Evolutionary conservation across 2,329 filamentous ascomycete genomes (phyloP), one percentile per base, ranked within the genome.

Genomic region (Penicillium polonicum): DNA sequence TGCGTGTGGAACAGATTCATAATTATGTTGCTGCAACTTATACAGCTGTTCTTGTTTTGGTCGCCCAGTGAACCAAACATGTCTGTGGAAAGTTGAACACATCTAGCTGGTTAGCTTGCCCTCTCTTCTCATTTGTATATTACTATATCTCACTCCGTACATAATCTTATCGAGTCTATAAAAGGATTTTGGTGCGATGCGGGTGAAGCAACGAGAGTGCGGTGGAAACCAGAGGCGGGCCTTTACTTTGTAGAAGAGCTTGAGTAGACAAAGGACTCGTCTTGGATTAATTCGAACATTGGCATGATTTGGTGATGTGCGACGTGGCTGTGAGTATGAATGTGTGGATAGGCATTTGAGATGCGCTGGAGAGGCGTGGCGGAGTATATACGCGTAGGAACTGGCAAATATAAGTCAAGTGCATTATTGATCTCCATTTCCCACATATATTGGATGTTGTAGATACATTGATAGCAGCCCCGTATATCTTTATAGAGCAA

Each of bases 1-100:
- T 66, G 31, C 59, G 51, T 19, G 31, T 66, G 41, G 62, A 66
- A 31, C 48, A 58, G 31, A 52, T 66, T 46, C 62, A 67, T 43
- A 44, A 55, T 39, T 65, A 65, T 46, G 46, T 55, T 33, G 56
- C 59, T 15, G 51, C 59, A 13, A 62, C 56, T 9, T 60, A 64
- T 41, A 64, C 64, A 2, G 54, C 64, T 10, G 36, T 65, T 33
- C 19, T 64, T 15, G 62, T 65, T 12, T 21, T 67, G 45, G 51
- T 35, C 2, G 38, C 52, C n/a, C 55, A 65, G 35, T 61, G 51
- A 38, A 12, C 8, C 3, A 29, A 31, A 23, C 4, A 50, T 19
- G 35, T 9, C 15, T 1, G 8, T 13, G 31, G 9, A 15, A 36
- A 12, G 13, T 25, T n/a, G 21, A 31, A 21, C 12, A 5, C 17